Percentiles rank a stretch among this genome's conserved stretches.
These are phyloP conservation scores for Yarrowia sp. DNA, from an alignment of 805 yeast species.

Conservation along the genomic window DNA sequence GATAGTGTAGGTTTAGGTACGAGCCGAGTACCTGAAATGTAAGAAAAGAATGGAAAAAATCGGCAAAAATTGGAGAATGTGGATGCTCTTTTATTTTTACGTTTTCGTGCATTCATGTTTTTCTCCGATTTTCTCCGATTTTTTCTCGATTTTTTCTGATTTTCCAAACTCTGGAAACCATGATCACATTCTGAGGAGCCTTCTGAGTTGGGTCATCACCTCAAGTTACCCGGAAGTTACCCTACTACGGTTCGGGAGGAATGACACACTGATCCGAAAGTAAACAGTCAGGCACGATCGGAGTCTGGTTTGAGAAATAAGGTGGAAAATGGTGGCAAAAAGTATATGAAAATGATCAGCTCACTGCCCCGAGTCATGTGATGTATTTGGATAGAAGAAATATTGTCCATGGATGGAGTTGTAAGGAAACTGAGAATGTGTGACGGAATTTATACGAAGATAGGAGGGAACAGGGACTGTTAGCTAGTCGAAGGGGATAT, in stretches of 20 bases:
- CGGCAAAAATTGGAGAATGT: not conserved
- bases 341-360: not conserved
- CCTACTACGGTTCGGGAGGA: not conserved
- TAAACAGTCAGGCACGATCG: not conserved
- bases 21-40: not conserved
- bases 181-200: too few relatives aligned
- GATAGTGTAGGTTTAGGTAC: conserved; percentile 18
- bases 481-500: too few relatives aligned
- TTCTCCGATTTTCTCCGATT: not conserved
- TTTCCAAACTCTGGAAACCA: too few relatives aligned
- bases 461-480: too few relatives aligned
- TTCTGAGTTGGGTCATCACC: too few relatives aligned
- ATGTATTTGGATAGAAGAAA: not conserved
- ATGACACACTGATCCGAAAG: not conserved
- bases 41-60: not conserved
- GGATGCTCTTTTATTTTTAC: too few relatives aligned
- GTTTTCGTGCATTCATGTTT: too few relatives aligned
- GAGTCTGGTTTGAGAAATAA: not conserved
- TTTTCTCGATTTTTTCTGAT: not conserved
- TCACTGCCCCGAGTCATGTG: not conserved
- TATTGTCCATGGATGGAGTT: too few relatives aligned
- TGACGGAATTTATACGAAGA: too few relatives aligned
- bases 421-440: too few relatives aligned
- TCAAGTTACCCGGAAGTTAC: not conserved
- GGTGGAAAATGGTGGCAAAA: not conserved